Base-by-base conservation (phyloP, 192 early-diverging fungal genomes). In the Chytriomyces sp. region DNA sequence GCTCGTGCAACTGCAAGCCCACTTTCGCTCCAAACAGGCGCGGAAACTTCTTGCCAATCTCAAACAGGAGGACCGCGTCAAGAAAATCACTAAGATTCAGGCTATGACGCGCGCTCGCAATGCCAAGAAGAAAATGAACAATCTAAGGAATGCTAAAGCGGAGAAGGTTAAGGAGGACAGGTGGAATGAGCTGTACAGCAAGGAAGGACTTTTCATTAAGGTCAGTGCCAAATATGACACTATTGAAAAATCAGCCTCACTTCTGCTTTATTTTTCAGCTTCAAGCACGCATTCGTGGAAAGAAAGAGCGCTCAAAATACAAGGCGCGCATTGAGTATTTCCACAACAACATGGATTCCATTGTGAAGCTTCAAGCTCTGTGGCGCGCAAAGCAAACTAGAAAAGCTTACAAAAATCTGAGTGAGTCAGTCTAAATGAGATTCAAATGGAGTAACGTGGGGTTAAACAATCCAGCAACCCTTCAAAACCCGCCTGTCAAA, bases 291-390 rank as follows among this genome's bases (percentile, higher is more conserved):
- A 70, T 81, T 38, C 83, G 89, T 28, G 91, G 89, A 0, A 85
- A 82, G 30, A 80, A 91, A 17, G 86, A 86, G 40, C 85, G 92
- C 28, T 78, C 79, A 61, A 84, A 80, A 25, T 85, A 89, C 66
- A 71, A 86, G 25, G 81, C 88, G 17, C 82, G 80, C 19, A 77
- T 84, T 14, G 76, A 85, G 7, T 86, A 88, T 61, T 87, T 87
- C 64, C 63, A 81, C 30, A 79, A 82, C 59, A 92, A 96, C 59
- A 77, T 86, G 39, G 84, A 89, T 28, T 89, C 86, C 38, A 86
- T 96, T 65, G 83, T 92, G 66, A 95, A 94, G 81, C 86, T 92
- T 55, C 91, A 95, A 71, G 77, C 87, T 17, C 58, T 79, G 33
- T 85, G 82, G 80, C 78, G 80, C 17, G 84, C 78, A 49, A 78